Conservation (phyloP, 139 green algal species). For the Micromonas commoda region DNA sequence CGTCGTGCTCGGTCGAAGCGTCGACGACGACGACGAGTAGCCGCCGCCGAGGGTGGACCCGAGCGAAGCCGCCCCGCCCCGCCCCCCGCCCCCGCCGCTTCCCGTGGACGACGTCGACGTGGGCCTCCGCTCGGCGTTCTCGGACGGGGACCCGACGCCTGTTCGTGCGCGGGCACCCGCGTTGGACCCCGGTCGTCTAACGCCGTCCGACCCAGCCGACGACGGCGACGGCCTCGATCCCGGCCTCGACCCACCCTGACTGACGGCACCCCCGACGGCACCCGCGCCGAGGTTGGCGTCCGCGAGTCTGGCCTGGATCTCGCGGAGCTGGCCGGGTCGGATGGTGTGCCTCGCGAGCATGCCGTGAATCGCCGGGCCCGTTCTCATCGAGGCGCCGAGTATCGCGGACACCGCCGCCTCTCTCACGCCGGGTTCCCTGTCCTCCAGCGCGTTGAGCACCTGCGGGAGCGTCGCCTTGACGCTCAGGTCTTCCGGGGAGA, state of each 20-base stretch:
- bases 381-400: background rate
- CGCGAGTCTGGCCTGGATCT: background rate
- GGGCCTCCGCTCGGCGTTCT: background rate
- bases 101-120: background rate
- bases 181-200: too few species aligned
- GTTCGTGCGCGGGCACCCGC: too few species aligned
- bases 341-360: background rate
- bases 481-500: background rate
- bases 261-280: too few species aligned
- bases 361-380: background rate
- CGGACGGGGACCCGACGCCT: too few species aligned
- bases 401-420: background rate
- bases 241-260: background rate
- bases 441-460: background rate
- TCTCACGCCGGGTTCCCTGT: background rate
- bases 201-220: background rate
- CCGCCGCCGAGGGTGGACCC: too few species aligned
- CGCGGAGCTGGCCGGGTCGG: background rate
- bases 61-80: background rate
- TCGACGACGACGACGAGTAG: too few species aligned
- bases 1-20: too few species aligned
- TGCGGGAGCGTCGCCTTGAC: background rate
- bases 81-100: background rate
- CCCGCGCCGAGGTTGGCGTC: too few species aligned
- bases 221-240: background rate